phyloP scores from a whole-genome alignment of 2,329 filamentous ascomycete genomes.

The Aspergillus floridensis region DNA sequence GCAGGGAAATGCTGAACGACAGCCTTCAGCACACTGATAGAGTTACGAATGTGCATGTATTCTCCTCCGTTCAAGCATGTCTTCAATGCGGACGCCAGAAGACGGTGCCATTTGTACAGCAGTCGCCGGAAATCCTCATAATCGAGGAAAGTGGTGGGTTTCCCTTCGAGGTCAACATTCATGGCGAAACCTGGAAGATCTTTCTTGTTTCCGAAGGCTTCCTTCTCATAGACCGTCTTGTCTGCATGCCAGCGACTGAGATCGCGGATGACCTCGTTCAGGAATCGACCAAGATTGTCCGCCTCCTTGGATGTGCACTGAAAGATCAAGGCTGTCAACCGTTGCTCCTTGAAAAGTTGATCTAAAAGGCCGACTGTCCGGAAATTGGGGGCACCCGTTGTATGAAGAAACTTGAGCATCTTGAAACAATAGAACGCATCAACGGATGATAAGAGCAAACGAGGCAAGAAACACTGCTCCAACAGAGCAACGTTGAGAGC shows the following conservation, averaged over 20 bases:
- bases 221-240: slow-evolving; percentile 72
- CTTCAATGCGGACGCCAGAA: slow-evolving; percentile 75
- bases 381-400: slow-evolving; percentile 80
- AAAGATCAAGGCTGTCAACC: slow-evolving; percentile 79
- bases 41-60: slow-evolving; percentile 98
- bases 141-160: slow-evolving; percentile 69
- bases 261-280: slow-evolving; percentile 77
- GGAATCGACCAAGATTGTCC: slow-evolving; percentile 86
- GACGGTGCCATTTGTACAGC: slow-evolving; percentile 86
- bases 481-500: slow-evolving; percentile 72
- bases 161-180: slow-evolving; percentile 67
- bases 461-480: slow-evolving; percentile 89
- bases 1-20: slow-evolving; percentile 81
- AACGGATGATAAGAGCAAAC: slow-evolving; percentile 75
- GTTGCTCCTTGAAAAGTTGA: slow-evolving; percentile 77
- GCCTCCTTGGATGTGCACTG: slow-evolving; percentile 86
- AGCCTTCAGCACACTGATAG: slow-evolving; percentile 81
- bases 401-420: slow-evolving; percentile 84
- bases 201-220: slow-evolving; percentile 66
- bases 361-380: slow-evolving; percentile 80
- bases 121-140: slow-evolving; percentile 84
- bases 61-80: slow-evolving; percentile 77
- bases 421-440: slow-evolving; percentile 88
- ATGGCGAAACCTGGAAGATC: slow-evolving; percentile 77
- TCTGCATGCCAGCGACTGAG: slow-evolving; percentile 81